Conservation (phyloP, 257 asterid genomes). For the Solanum medicagineum region DNA sequence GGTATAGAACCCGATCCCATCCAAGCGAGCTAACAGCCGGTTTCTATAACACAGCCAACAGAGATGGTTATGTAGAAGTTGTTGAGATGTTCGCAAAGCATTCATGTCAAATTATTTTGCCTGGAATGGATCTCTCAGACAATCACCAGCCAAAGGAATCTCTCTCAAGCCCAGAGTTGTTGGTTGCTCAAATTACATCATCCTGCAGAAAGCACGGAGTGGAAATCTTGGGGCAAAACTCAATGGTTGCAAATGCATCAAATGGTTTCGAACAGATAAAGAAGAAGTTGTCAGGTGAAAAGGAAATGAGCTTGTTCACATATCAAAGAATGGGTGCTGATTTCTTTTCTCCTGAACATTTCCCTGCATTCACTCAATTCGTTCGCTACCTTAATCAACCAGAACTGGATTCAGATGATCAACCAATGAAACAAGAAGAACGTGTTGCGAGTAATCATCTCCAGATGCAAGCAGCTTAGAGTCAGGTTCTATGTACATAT, state of each 20-base stretch:
- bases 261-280: constrained; percentile 43
- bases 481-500: not conserved
- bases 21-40: constrained; percentile 74
- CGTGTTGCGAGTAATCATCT: constrained; percentile 9
- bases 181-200: constrained; percentile 31
- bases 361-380: constrained; percentile 40
- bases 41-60: constrained; percentile 43
- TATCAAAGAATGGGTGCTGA: constrained; percentile 90
- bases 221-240: constrained; percentile 43
- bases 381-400: constrained; percentile 35
- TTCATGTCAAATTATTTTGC: constrained; percentile 40
- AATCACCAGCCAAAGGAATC: constrained; percentile 23
- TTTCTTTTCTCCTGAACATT: constrained; percentile 81
- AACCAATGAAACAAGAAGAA: constrained; percentile 18
- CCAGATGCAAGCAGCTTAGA: constrained; percentile 51
- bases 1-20: constrained; percentile 57
- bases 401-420: constrained; percentile 26
- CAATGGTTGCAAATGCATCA: constrained; percentile 16
- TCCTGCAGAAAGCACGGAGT: constrained; percentile 36
- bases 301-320: constrained; percentile 32
- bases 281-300: constrained; percentile 29
- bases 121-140: constrained; percentile 61
- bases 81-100: constrained; percentile 39
- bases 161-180: constrained; percentile 44
- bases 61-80: constrained; percentile 57